Base-by-base conservation (phyloP, 306 rosid genomes). In the Acacia confusa region DNA sequence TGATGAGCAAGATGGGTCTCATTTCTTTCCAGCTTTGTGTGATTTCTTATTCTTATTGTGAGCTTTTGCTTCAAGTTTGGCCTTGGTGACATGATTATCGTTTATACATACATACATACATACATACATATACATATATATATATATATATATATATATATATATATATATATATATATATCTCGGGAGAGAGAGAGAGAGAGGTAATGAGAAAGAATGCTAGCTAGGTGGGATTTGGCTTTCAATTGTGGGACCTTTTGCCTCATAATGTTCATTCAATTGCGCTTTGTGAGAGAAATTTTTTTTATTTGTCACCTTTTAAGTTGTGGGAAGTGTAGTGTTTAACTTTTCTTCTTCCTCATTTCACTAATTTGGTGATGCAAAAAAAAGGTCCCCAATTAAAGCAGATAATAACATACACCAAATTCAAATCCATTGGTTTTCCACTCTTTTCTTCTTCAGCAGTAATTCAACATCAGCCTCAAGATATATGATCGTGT, bases 51-150 rank as follows among this genome's bases (percentile, higher is more conserved):
- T 80, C 77, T 81, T 68, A 45, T 67, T 67, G 45, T 38, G 84
- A 83, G 86, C 72, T 85, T 91, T 22, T 58, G 91, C 92, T 87
- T 88, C 60, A 87, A 87, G 92, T 81, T 87, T 88, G 92, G 87
- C 89, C 86, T 85, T 85, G 77, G 76, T 82, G 83, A 83, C 89
- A 90, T 88, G 85, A 86, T 86, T 76, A 50, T 61, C 58, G 11
- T 20, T 2, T 20, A 2, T 53, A 3, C 22, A 9, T 57, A 2
- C 20, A 7, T 53, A 3, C 22, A 9, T 57, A 34, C 64, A 44
- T 43, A 32, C 57, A 53, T 25, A 14, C 2, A 34, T 34, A 34
- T 70, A 44, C 36, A 32, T 57, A 55, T 15, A 14, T 0, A 44
- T 15, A 45, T 17, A 48, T 19, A 2, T 53, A 7, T 53, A 3